Conservation (phyloP, 805 yeast species). For the Spathaspora hagerdaliae region DNA sequence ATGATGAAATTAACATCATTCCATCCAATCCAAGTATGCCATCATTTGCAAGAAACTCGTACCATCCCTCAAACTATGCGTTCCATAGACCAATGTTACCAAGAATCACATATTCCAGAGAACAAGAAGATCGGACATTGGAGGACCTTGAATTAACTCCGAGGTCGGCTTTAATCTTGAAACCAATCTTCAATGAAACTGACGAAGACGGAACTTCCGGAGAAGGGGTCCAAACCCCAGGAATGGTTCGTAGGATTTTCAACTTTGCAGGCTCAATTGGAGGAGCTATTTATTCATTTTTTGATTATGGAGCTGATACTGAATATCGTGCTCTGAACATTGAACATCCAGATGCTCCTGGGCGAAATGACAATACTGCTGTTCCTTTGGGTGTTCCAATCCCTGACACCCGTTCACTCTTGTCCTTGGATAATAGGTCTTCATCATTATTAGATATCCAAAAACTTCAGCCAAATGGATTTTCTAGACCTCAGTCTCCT, state of each 20-base stretch:
- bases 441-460: slow-evolving; percentile 6
- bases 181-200: slow-evolving; percentile 46
- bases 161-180: slow-evolving; percentile 69
- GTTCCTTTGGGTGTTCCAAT: slow-evolving; percentile 2
- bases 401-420: background rate
- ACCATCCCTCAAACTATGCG: slow-evolving; percentile 46
- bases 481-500: background rate
- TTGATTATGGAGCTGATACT: slow-evolving; percentile 37
- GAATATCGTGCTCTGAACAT: slow-evolving; percentile 4
- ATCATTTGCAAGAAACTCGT: slow-evolving; percentile 47
- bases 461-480: background rate
- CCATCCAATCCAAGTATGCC: slow-evolving; percentile 44
- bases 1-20: slow-evolving; percentile 29
- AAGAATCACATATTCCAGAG: slow-evolving; percentile 43
- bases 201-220: slow-evolving; percentile 4
- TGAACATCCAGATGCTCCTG: background rate
- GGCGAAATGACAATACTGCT: background rate
- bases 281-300: slow-evolving; percentile 35
- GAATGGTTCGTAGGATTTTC: slow-evolving; percentile 7
- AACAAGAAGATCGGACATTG: slow-evolving; percentile 52
- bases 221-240: slow-evolving; percentile 5
- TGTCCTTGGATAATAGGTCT: background rate
- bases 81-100: slow-evolving; percentile 42
- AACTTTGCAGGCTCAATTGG: slow-evolving; percentile 13
- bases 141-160: slow-evolving; percentile 58